These are phyloP conservation scores for Opeltia flavorubescens DNA, from an alignment of 495 filamentous ascomycete genomes.

Conservation along the genomic window DNA sequence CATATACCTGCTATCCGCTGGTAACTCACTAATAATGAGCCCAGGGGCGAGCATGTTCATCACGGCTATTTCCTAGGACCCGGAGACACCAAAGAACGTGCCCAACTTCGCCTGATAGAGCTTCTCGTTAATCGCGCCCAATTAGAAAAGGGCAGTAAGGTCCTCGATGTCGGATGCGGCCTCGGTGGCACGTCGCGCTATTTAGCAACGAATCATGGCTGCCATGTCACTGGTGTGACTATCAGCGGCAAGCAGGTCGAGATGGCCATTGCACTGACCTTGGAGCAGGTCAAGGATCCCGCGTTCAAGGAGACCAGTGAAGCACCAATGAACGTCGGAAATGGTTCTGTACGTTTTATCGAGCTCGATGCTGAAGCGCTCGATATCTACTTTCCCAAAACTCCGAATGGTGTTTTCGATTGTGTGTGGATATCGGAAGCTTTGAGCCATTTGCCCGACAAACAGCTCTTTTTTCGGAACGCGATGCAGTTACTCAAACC, in stretches of 20 bases:
- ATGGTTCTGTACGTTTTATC: slow-evolving; percentile 32
- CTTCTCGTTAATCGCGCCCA: slow-evolving; percentile 33
- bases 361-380: slow-evolving; percentile 47
- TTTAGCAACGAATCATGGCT: slow-evolving; percentile 30
- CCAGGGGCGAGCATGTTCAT: slow-evolving; percentile 48
- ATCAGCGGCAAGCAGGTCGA: slow-evolving; percentile 42
- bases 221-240: slow-evolving; percentile 39
- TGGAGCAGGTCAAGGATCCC: slow-evolving; percentile 15
- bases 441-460: slow-evolving; percentile 41
- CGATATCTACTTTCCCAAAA: slow-evolving; percentile 30
- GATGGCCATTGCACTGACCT: slow-evolving; percentile 27
- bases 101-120: slow-evolving; percentile 38
- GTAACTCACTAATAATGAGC: slow-evolving; percentile 37
- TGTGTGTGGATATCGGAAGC: slow-evolving; percentile 46
- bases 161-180: slow-evolving; percentile 44
- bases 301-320: slow-evolving; percentile 17
- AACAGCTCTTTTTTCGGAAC: slow-evolving; percentile 39
- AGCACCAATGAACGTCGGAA: slow-evolving; percentile 18
- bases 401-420: slow-evolving; percentile 26
- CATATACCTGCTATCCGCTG: background rate
- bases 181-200: slow-evolving; percentile 40
- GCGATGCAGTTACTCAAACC: slow-evolving; percentile 25
- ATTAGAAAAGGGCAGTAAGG: slow-evolving; percentile 19
- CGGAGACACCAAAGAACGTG: slow-evolving; percentile 35
- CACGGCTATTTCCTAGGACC: slow-evolving; percentile 40